Evolutionary conservation across 164 flowering plant species (phyloP), one percentile per base, ranked within the genome.

Genomic region (Sextonia rubra): DNA sequence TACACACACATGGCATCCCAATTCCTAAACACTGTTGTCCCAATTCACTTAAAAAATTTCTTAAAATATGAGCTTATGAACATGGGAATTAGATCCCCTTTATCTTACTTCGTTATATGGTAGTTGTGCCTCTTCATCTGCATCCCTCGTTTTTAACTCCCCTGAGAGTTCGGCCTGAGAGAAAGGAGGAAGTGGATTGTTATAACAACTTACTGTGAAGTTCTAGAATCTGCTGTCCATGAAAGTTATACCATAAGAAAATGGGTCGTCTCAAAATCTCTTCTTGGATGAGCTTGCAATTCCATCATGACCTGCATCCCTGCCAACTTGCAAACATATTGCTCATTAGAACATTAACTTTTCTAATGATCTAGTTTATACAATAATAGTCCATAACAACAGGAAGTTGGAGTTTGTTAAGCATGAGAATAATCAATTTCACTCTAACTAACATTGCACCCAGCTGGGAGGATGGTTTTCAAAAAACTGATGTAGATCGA

Each of bases 51-150:
- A 37, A 2, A 37, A 8, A 8, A 37, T 37, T 8, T 37, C 5
- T 1, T 37, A 37, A 37, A 37, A 52, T 20, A 52, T 52, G n/a
- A 20, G n/a, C 58, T 15, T 52, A 52, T 18, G 58, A 20, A 60
- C 73, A 58, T 32, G 61, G 6, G 32, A 48, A 61, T 11, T 37
- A 23, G 30, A 29, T 73, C 49, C 29, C 9, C 4, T 56, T 25
- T 8, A 55, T 75, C 85, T 80, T 78, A 83, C 88, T 67, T 81
- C 72, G 75, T 75, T 75, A 62, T 70, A 74, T 1, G 75, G 27
- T 60, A 65, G 58, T 8, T 60, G 65, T 48, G 60, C 65, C 49
- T 60, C 75, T 47, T 74, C 70, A 71, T 55, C 69, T 48, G 29
- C 26, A 60, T 49, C 60, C 71, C 73, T 70, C 4, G 68, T 77